A percentile compares a stretch with the other conserved stretches of the same genome.
phyloP scores from a whole-genome alignment of 2,329 filamentous ascomycete genomes.

The Neurospora crassa region DNA sequence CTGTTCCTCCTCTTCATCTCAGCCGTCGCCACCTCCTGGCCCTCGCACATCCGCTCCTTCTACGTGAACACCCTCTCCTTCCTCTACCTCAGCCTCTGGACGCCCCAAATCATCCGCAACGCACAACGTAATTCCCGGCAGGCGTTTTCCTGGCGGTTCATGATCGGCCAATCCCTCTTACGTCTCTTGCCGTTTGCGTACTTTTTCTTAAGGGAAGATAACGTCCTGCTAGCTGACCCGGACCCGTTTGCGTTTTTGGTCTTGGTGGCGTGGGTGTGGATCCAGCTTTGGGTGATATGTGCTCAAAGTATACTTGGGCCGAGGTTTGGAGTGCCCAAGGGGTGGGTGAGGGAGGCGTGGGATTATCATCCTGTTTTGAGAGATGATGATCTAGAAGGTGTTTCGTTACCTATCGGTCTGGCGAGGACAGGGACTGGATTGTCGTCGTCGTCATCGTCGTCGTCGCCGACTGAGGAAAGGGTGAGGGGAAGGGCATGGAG shows the following conservation, averaged over 20 bases:
- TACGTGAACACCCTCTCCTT: slow-evolving; percentile 59
- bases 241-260: slow-evolving; percentile 56
- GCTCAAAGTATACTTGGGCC: slow-evolving; percentile 81
- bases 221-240: slow-evolving; percentile 68
- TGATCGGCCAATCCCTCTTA: slow-evolving; percentile 71
- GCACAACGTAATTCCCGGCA: slow-evolving; percentile 82
- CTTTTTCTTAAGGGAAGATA: slow-evolving; percentile 69
- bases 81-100: slow-evolving; percentile 81
- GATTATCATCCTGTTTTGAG: slow-evolving; percentile 90
- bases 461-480: slow-evolving; percentile 21
- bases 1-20: slow-evolving; percentile 46
- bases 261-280: slow-evolving; percentile 72
- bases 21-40: slow-evolving; percentile 45
- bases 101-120: slow-evolving; percentile 87
- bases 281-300: slow-evolving; percentile 70
- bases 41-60: slow-evolving; percentile 40
- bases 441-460: slow-evolving; percentile 20
- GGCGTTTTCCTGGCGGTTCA: slow-evolving; percentile 85
- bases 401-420: too few species aligned
- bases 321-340: slow-evolving; percentile 69
- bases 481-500: slow-evolving; percentile 17
- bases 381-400: slow-evolving; percentile 54
- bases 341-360: slow-evolving; percentile 67
- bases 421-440: background rate
- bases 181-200: slow-evolving; percentile 76